Evolutionary conservation across 192 early-diverging fungal genomes (phyloP), one percentile per base, ranked within the genome.

Genomic region (Globomyces pollinis-pini): DNA sequence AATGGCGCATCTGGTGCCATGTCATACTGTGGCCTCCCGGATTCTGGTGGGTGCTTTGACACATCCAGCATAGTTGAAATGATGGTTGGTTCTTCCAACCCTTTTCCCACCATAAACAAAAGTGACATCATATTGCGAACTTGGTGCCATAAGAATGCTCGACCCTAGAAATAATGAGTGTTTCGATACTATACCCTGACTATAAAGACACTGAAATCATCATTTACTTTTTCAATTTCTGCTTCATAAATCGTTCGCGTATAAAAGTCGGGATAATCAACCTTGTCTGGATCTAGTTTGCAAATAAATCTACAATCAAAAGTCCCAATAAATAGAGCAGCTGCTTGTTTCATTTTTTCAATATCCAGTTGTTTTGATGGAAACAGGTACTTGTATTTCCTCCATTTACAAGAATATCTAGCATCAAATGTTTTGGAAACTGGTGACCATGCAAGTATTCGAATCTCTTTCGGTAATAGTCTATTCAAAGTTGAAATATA

Each of bases 261-360:
- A 71, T 88, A 94, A 35, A 55, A 55, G 3, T 55, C 35, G 16
- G 16, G 20, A 65, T 81, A 86, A 13, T 63, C 66, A 29, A 91
- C 84, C 61, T 88, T 81, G 64, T 94, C 92, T 0, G 88, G 81
- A 72, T 98, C 94, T 36, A 96, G 70, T 66, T 94, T 92, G 69
- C 95, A 98, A 70, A 98, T 95, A 68, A 94, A 86, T 39, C 95
- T 85, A 60, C 91, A 98, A 66, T 98, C 93, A 58, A 93, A 91
- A 11, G 81, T 69, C 7, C 95, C 95, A 53, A 89, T 55, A 55
- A 85, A 90, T 35, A 66, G 57, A 26, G 60, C 43, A 2, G 88
- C 87, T 0, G 86, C 93, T 2, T 81, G 64, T 15, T 76, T 76
- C 94, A 98, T 96, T 1, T 56, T 61, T 2, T 63, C 77, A 32